Percentiles rank a stretch among this genome's conserved stretches.
These are phyloP conservation scores for Myxozyma udenii DNA, from an alignment of 805 yeast genomes.

Conservation along the genomic window DNA sequence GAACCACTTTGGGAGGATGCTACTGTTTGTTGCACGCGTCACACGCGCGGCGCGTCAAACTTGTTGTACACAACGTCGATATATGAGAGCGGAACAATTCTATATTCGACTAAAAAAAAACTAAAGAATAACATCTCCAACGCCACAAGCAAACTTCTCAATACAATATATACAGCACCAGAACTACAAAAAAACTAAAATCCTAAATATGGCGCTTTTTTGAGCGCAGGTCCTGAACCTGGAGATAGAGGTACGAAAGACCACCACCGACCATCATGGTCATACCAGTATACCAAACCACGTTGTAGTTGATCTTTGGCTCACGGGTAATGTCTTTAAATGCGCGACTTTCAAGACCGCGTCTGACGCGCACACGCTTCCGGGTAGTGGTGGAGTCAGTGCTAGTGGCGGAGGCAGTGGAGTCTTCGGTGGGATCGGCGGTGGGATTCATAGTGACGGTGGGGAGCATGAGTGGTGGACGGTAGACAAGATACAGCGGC, in stretches of 20 bases:
- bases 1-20: too few relatives aligned
- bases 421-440: constrained; percentile 36
- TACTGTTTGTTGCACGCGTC: too few relatives aligned
- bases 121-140: too few relatives aligned
- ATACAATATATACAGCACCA: too few relatives aligned
- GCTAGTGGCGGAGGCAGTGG: constrained; percentile 34
- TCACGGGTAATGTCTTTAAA: not conserved
- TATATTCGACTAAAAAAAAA: too few relatives aligned
- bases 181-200: too few relatives aligned
- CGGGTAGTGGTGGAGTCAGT: constrained; percentile 1
- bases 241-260: constrained; percentile 34
- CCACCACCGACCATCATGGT: constrained; percentile 41
- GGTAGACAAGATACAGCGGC: constrained; percentile 87
- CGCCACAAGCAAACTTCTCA: too few relatives aligned
- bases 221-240: constrained; percentile 3
- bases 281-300: constrained; percentile 43
- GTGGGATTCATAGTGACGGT: constrained; percentile 90
- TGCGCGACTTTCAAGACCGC: not conserved
- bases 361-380: not conserved
- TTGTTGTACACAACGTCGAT: too few relatives aligned
- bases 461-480: constrained; percentile 95
- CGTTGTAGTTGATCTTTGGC: constrained; percentile 28
- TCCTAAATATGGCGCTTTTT: too few relatives aligned
- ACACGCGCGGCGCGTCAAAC: too few relatives aligned
- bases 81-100: too few relatives aligned